Evolutionary conservation across 805 yeast genomes (phyloP), one percentile per base, ranked within the genome.

Genomic region (Candida corydali): DNA sequence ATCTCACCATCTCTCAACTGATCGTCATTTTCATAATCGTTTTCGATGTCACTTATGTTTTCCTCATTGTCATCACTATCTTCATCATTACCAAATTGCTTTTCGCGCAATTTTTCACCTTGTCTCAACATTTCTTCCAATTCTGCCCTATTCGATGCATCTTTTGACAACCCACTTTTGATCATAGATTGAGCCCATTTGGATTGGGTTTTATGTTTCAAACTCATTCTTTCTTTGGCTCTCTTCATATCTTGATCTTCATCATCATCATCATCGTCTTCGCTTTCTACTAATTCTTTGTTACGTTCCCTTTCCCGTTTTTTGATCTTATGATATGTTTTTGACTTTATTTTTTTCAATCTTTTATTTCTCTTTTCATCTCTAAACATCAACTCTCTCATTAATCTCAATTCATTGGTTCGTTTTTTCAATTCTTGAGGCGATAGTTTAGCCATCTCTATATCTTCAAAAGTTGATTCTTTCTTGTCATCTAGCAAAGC

Each of bases 311-410:
- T 65, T 57, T 89, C 96, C 58, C 82, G 85, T 74, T 89, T 87
- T 52, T 85, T 80, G 36, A 89, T 82, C 55, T 84, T 82, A 50
- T 86, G 85, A 61, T 80, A 93, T 1, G 87, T 74, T 61, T 91
- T 93, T 26, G 96, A 87, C 60, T 93, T 93, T 60, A 93, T 93
- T 65, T 91, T 93, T 68, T 91, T 91, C 52, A 93, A 73, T 50
- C 98, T 76, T 60, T 78, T 88, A 8, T 98, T 89, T 52, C 86
- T 82, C 54, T 81, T 76, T 65, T 91, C 97, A 51, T 91, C 97
- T 51, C 98, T 75, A 66, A 88, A 93, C 96, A 91, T 86, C 44
- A 91, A 74, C 55, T 93, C 98, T 45, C 98, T 76, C 96, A 88
- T 87, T 52, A 84, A 63, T 48, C 98, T 76, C 48, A 91, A 70